phyloP scores from a whole-genome alignment of 73 alveolate genomes.

The Paramecium octaurelia region DNA sequence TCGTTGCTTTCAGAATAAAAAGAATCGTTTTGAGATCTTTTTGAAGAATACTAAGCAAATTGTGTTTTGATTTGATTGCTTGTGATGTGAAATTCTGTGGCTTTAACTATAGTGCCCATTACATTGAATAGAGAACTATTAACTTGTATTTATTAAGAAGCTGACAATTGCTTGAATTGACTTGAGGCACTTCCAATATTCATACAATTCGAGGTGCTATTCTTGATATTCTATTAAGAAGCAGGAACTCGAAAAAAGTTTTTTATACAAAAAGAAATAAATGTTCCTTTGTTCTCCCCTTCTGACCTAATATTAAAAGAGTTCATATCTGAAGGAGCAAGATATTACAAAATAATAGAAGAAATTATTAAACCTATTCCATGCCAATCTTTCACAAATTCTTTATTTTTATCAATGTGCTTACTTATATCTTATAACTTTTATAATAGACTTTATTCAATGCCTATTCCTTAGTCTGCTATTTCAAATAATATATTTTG shows the following conservation, averaged over 20 bases:
- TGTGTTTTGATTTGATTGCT: not conserved
- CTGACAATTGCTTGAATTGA: not conserved
- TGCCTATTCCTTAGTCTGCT: not conserved
- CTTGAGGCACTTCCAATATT: not conserved
- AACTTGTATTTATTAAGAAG: not conserved
- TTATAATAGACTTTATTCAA: not conserved
- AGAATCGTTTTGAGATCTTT: not conserved
- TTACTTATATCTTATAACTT: not conserved
- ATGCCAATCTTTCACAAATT: not conserved
- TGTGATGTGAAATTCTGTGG: not conserved
- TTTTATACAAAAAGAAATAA: not conserved
- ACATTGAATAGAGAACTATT: not conserved
- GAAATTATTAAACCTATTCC: conserved; percentile 31
- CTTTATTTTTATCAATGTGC: not conserved
- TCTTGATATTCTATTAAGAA: not conserved
- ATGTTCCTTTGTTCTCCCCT: conserved; percentile 42
- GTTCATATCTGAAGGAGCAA: not conserved
- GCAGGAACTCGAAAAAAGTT: not conserved
- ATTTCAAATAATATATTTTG: not conserved
- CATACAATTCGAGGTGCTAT: not conserved
- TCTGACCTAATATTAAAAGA: not conserved
- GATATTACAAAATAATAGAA: not conserved
- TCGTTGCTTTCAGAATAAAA: not conserved
- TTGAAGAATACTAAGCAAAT: not conserved
- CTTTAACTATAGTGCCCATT: not conserved